phyloP scores from a whole-genome alignment of 1,284 basidiomycete species.

The Lignosus rhinocerotis region DNA sequence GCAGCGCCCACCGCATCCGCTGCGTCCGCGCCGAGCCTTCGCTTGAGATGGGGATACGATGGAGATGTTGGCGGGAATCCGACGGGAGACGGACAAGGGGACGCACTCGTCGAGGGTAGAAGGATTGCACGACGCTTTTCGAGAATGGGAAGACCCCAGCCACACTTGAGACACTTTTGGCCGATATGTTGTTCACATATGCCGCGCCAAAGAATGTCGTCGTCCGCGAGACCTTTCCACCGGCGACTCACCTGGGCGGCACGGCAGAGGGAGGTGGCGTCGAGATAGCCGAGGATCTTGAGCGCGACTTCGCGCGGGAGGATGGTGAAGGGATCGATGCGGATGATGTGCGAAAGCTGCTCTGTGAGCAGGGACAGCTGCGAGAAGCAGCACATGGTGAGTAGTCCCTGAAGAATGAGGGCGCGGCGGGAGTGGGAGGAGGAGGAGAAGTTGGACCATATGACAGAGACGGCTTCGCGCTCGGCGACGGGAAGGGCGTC shows the following conservation, averaged over 20 bases:
- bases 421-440: conserved; percentile 89
- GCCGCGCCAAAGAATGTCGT: conserved; percentile 93
- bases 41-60: conserved; percentile 19
- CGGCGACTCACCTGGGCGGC: conserved; percentile 90
- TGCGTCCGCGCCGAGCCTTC: conserved; percentile 34
- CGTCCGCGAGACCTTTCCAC: conserved; percentile 93
- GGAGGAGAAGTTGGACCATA: conserved; percentile 97
- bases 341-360: conserved; percentile 88
- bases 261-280: conserved; percentile 93
- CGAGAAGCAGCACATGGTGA: conserved; percentile 99
- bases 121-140: conserved; percentile 65
- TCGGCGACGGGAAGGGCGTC: conserved; percentile 91
- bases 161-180: conserved; percentile 95
- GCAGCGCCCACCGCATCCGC: conserved; percentile 27
- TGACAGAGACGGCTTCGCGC: conserved; percentile 85
- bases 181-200: conserved; percentile 99
- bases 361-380: conserved; percentile 97
- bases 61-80: conserved; percentile 19
- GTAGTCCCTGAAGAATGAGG: conserved; percentile 93
- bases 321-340: conserved; percentile 92
- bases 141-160: conserved; percentile 94
- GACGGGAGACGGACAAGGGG: conserved; percentile 36
- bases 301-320: conserved; percentile 91
- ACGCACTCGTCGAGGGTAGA: conserved; percentile 32
- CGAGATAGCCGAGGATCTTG: conserved; percentile 89